Base-by-base conservation (phyloP, 495 filamentous ascomycete genomes). In the Penicillium egyptiacum region DNA sequence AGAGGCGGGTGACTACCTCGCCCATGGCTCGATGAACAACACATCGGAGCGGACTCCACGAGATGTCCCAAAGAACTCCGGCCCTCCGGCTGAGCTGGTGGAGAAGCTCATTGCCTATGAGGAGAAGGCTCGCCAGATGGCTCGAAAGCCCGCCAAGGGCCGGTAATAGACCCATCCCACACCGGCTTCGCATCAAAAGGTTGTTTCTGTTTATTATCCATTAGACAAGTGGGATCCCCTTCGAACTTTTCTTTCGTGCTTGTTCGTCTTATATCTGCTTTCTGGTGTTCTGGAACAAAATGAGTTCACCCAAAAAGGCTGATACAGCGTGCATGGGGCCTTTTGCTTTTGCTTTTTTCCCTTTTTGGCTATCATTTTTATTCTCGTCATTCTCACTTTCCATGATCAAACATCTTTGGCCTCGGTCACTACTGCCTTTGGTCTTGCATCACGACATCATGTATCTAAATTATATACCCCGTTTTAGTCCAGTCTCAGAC, bases 1-100 rank as follows among this genome's bases (percentile, higher is more conserved):
- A 28, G 88, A 91, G 8, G 62, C 75, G 8, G 74, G 76, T 37
- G 77, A 80, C 39, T 88, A 86, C 37, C 61, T 88, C 12, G 70
- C 75, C 40, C 70, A 75, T 5, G 75, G 80, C 9, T 60, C 67
- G 30, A 50, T 62, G 26, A 64, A 55, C 43, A 49, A 47, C 44
- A 59, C 59, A 5, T 59, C 62, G 7, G 64, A 61, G 14, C 59
- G 59, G 6, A 58, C 47, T 30, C 50, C 67, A 11, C 67, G 66
- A 22, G 72, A 71, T 20, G 39, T 39, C 22, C 19, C 41, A 25
- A 54, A 51, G 19, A 53, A 65, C 52, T 39, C 59, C 1, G 66
- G 66, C 14, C 61, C 71, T 23, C 48, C 68, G 0, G 61, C 70
- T 30, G 76, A 79, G 8, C 17, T 73, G 16, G 61, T 78, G 26